Conservation (phyloP, 129 eudicot species). For the Flaveria bidentis region DNA sequence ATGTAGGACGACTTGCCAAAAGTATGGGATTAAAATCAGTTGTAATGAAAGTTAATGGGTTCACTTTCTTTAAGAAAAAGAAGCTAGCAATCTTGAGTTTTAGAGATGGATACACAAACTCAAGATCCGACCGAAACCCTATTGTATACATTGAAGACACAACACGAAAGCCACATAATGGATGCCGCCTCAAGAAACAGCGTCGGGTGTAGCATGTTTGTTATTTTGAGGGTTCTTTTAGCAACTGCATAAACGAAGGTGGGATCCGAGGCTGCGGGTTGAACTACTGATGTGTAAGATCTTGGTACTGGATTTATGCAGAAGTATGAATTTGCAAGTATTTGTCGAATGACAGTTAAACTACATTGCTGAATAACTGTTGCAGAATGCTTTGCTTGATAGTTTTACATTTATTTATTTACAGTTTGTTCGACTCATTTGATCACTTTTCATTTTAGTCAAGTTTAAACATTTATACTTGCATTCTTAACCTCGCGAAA, state of each 20-base stretch:
- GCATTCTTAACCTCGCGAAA: too few relatives aligned
- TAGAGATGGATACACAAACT: conserved; percentile 78
- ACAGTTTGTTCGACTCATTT: background rate
- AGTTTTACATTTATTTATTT: background rate
- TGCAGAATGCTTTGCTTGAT: conserved; percentile 20
- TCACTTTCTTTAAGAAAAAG: conserved; percentile 70
- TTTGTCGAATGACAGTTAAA: too few relatives aligned
- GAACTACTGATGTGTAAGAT: background rate
- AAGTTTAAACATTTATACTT: background rate
- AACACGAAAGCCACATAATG: conserved; percentile 81
- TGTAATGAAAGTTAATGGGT: conserved; percentile 82
- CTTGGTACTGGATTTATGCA: conserved; percentile 6
- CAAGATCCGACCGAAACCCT: conserved; percentile 60
- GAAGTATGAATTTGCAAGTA: background rate
- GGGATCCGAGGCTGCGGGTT: background rate
- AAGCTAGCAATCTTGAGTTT: conserved; percentile 67
- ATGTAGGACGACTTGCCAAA: conserved; percentile 63
- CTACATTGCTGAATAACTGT: background rate
- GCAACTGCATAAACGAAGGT: background rate
- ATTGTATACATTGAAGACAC: conserved; percentile 86
- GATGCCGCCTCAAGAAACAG: conserved; percentile 74
- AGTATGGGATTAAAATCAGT: conserved; percentile 63
- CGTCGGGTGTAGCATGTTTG: conserved; percentile 49
- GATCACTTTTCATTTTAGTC: background rate
- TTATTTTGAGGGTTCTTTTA: background rate